Evolutionary conservation across 495 filamentous ascomycete species (phyloP).

Genomic region (Podospora anserina): DNA sequence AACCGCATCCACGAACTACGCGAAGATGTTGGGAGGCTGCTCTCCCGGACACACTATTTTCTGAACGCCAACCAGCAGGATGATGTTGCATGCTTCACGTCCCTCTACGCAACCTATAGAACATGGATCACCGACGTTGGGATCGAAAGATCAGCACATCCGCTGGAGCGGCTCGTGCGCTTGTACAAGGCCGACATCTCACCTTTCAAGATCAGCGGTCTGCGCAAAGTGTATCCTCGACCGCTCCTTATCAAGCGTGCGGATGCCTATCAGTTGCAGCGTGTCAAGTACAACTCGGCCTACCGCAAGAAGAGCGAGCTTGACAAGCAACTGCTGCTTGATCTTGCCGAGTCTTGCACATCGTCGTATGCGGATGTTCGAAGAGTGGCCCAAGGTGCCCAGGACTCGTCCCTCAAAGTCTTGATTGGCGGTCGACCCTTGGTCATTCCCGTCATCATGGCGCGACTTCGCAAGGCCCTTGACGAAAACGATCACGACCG

Average conservation of each 20-base stretch:
- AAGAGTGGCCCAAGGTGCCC: conserved; percentile 84
- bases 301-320: conserved; percentile 79
- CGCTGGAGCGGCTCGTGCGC: conserved; percentile 78
- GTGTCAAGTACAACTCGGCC: conserved; percentile 86
- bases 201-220: conserved; percentile 88
- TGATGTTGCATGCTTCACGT: conserved; percentile 90
- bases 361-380: conserved; percentile 96
- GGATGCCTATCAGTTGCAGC: conserved; percentile 90
- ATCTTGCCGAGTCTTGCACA: conserved; percentile 85
- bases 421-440: conserved; percentile 80
- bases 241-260: conserved; percentile 85
- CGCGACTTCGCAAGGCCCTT: conserved; percentile 75
- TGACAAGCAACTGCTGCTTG: conserved; percentile 77
- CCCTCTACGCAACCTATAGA: conserved; percentile 84
- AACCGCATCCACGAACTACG: conserved; percentile 73
- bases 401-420: conserved; percentile 90
- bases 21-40: conserved; percentile 69
- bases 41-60: conserved; percentile 83
- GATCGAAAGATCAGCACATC: conserved; percentile 90
- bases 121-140: conserved; percentile 99
- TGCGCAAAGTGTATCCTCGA: conserved; percentile 88
- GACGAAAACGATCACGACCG: conserved; percentile 77
- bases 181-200: conserved; percentile 80
- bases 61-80: conserved; percentile 83
- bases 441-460: conserved; percentile 82